Evolutionary conservation across 2,329 filamentous ascomycete species (phyloP), one percentile per base, ranked within the genome.

Genomic region (Neonectria sp.): DNA sequence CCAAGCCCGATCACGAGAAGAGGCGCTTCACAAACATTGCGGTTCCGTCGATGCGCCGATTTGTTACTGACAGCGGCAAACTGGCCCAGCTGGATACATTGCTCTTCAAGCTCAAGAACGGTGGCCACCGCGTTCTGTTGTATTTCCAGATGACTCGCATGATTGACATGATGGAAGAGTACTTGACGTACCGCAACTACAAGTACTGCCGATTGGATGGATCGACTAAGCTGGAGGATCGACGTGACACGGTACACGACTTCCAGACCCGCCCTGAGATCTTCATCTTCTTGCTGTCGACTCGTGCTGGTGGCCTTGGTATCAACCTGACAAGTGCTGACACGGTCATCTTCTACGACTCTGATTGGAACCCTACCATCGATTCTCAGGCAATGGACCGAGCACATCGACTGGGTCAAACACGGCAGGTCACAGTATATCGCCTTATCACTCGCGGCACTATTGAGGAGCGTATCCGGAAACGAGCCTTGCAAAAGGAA

Each of bases 81-180:
- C 89, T 99, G 67, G 95, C 95, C 53, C 94, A 95, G 78, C 86
- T 99, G 57, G 96, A 99, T 79, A 87, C 93, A 72, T 86, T 99
- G 21, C 88, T 99, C 15, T 93, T 93, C 79, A 89, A 95, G 80
- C 91, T 99, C 76, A 99, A 98, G 87, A 92, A 94, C 69, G 93
- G 93, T 70, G 93, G 93, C 40, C 96, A 99, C 75, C 95, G 96
- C 77, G 96, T 99, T 25, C 86, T 99, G 60, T 86, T 99, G 24
- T 99, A 99, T 87, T 99, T 99, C 93, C 96, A 99, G 86, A 99
- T 99, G 96, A 99, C 96, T 4, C 93, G 94, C 78, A 99, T 99
- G 96, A 98, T 99, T 78, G 95, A 99, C 80, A 86, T 99, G 68
- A 98, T 98, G 93, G 96, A 99, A 81, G 96, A 99, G 82, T 99